Percentiles rank a stretch among this genome's conserved stretches.
Evolutionary conservation across 2,329 filamentous ascomycete genomes (phyloP).

Genomic region (Akanthomyces uredinophilus): DNA sequence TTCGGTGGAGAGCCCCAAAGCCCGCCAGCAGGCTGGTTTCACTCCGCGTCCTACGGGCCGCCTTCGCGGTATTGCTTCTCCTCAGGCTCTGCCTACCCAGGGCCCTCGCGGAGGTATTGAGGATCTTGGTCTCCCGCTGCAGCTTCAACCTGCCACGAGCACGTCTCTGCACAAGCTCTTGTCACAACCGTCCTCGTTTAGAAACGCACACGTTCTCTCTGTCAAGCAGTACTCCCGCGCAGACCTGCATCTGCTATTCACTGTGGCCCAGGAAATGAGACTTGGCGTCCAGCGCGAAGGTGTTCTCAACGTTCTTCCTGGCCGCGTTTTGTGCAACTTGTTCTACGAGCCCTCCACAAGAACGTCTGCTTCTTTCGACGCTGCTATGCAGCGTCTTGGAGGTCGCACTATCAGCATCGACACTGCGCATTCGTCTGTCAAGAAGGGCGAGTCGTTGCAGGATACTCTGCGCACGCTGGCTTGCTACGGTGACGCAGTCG

Average conservation of each 20-base stretch:
- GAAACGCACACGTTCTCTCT: conserved; percentile 82
- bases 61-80: conserved; percentile 26
- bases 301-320: conserved; percentile 79
- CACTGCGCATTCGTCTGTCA: conserved; percentile 78
- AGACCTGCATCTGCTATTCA: conserved; percentile 90
- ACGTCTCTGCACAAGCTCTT: conserved; percentile 68
- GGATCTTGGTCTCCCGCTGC: conserved; percentile 41
- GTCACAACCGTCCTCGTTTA: conserved; percentile 73
- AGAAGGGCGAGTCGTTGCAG: conserved; percentile 91
- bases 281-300: conserved; percentile 90
- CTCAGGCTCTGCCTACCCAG: conserved; percentile 21
- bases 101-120: conserved; percentile 29
- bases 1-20: conserved; percentile 33
- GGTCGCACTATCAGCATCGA: conserved; percentile 78
- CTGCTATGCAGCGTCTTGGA: conserved; percentile 96
- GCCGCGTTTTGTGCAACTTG: conserved; percentile 81
- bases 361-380: conserved; percentile 92
- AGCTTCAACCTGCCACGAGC: conserved; percentile 46
- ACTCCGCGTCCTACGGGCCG: conserved; percentile 27
- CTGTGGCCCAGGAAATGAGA: conserved; percentile 95
- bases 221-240: conserved; percentile 84
- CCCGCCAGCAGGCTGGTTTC: conserved; percentile 28
- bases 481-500: conserved; percentile 91
- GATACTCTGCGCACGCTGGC: conserved; percentile 91
- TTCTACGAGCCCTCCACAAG: conserved; percentile 98